Conservation (phyloP, 441 rosid species). For the Viola pubescens region DNA sequence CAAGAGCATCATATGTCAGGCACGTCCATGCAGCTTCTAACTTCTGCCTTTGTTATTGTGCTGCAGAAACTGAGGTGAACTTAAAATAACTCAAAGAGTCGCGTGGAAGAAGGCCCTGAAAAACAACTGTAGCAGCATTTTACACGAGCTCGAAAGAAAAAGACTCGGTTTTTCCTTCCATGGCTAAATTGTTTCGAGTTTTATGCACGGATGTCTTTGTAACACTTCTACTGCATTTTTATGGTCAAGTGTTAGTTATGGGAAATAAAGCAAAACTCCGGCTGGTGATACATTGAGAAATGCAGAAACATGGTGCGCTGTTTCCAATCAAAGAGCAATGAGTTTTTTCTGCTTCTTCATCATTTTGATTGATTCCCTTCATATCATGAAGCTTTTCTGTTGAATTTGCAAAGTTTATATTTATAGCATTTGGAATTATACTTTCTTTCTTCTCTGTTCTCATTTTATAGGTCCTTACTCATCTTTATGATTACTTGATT, state of each 20-base stretch:
- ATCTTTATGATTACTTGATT: neutral
- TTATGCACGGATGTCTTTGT: neutral
- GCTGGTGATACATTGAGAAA: conserved; percentile 1
- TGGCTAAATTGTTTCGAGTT: neutral
- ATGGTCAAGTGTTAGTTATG: conserved; percentile 14
- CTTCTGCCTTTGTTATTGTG: conserved; percentile 2
- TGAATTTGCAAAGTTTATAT: neutral
- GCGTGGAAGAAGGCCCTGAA: neutral
- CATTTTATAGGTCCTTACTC: neutral
- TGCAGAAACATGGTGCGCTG: conserved; percentile 6
- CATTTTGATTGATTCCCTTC: conserved; percentile 10
- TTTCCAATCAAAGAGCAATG: conserved; percentile 11
- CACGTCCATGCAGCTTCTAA: conserved; percentile 2
- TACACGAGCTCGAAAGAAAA: neutral
- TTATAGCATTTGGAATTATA: neutral
- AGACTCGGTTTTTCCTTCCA: no score
- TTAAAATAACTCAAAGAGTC: neutral
- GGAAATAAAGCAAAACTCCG: conserved; percentile 19
- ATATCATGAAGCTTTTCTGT: neutral
- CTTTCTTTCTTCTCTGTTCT: neutral
- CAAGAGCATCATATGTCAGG: neutral
- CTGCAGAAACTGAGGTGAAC: conserved; percentile 28
- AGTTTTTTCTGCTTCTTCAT: conserved; percentile 3
- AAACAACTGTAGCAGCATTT: neutral
- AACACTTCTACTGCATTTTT: neutral